Evolutionary conservation across 1,284 basidiomycete genomes (phyloP).

Genomic region (Mycena sp.): DNA sequence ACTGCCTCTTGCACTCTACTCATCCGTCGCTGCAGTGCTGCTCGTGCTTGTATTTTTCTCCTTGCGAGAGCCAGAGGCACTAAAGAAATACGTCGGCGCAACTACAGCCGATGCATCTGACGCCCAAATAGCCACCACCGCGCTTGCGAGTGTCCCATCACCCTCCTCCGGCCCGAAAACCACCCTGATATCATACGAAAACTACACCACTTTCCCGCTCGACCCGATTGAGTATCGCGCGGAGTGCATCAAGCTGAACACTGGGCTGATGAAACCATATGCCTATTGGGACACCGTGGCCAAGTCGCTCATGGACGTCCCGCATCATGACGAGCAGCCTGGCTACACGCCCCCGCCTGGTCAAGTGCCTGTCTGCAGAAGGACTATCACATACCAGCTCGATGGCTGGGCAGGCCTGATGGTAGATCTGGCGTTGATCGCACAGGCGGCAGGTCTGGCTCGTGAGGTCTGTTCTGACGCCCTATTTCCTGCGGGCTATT

Average conservation of each 20-base stretch:
- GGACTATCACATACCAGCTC: slow-evolving; percentile 75
- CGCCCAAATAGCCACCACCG: slow-evolving; percentile 14
- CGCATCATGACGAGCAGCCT: slow-evolving; percentile 52
- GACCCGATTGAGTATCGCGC: slow-evolving; percentile 60
- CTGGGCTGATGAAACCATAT: slow-evolving; percentile 58
- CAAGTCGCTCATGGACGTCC: slow-evolving; percentile 59
- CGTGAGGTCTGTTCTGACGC: slow-evolving; percentile 59
- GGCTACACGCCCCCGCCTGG: slow-evolving; percentile 45
- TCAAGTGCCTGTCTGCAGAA: slow-evolving; percentile 55
- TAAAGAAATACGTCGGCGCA: slow-evolving; percentile 55
- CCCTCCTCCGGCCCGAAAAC: slow-evolving; percentile 37
- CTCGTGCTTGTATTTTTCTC: slow-evolving; percentile 62
- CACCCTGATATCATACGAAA: slow-evolving; percentile 64
- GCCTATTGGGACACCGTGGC: slow-evolving; percentile 60
- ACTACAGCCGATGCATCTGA: slow-evolving; percentile 16
- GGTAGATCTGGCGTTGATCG: slow-evolving; percentile 71
- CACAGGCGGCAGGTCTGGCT: slow-evolving; percentile 71
- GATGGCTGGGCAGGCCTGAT: slow-evolving; percentile 70
- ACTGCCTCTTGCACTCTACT: slow-evolving; percentile 56
- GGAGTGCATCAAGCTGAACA: slow-evolving; percentile 62
- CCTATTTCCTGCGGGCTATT: slow-evolving; percentile 40
- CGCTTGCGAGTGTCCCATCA: slow-evolving; percentile 9
- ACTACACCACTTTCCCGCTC: slow-evolving; percentile 68
- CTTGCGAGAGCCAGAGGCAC: slow-evolving; percentile 55
- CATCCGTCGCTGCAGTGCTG: slow-evolving; percentile 56